Conservation (phyloP, 2,329 filamentous ascomycete genomes). For the Aspergillus viridinutans region DNA sequence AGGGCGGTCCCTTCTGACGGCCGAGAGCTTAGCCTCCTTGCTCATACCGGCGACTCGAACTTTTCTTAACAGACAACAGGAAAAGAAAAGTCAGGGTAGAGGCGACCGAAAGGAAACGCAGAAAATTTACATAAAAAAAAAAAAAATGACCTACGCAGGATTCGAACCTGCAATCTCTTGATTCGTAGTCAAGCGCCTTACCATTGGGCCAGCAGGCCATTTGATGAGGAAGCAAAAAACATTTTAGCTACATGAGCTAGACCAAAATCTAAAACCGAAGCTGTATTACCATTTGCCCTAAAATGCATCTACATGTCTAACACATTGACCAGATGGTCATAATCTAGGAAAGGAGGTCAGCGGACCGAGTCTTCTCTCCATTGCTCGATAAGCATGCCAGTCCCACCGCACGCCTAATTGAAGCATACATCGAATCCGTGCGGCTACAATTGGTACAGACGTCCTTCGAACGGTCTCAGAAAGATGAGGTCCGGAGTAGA, state of each 20-base stretch:
- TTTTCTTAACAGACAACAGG: background rate
- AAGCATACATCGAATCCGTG: background rate
- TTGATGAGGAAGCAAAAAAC: background rate
- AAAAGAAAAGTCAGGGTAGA: too few relatives aligned
- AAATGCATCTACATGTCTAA: background rate
- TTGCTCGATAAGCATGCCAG: too few relatives aligned
- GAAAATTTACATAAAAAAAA: too few relatives aligned
- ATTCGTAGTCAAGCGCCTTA: conserved; percentile 25
- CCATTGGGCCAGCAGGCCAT: conserved; percentile 20
- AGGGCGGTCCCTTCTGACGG: too few relatives aligned
- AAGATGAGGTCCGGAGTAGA: background rate
- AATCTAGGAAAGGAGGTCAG: background rate
- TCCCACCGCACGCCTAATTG: background rate
- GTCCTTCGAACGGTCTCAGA: conserved; percentile 5
- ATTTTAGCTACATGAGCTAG: background rate
- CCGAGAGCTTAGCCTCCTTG: background rate
- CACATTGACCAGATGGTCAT: background rate
- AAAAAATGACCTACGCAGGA: conserved; percentile 32
- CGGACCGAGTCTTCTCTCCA: too few relatives aligned
- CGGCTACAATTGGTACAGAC: conserved; percentile 4
- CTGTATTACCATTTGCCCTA: background rate
- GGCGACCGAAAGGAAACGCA: too few relatives aligned
- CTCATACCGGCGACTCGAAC: background rate
- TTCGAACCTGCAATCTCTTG: conserved; percentile 50
- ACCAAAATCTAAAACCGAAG: background rate